phyloP scores from a whole-genome alignment of 768 basidiomycete genomes.

The Auriscalpium microsporum region DNA sequence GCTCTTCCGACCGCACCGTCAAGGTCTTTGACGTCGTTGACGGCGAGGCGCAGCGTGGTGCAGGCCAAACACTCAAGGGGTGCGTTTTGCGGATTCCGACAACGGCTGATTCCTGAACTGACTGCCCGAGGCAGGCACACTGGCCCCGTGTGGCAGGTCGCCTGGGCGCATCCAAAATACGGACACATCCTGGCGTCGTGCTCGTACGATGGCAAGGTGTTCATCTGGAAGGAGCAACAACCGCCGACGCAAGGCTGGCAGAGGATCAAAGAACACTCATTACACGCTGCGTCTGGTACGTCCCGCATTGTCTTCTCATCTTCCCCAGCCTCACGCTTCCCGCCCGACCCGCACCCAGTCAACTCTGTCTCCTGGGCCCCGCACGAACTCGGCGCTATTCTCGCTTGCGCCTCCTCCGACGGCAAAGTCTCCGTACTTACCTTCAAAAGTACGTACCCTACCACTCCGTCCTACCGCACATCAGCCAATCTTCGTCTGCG shows the following conservation, averaged over 20 bases:
- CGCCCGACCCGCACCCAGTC: slow-evolving; percentile 36
- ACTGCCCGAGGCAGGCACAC: slow-evolving; percentile 56
- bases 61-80: slow-evolving; percentile 77
- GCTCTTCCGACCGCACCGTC: slow-evolving; percentile 91
- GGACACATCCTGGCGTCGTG: slow-evolving; percentile 96
- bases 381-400: slow-evolving; percentile 91
- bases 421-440: slow-evolving; percentile 94
- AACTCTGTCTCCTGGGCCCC: slow-evolving; percentile 99
- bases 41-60: slow-evolving; percentile 62
- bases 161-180: slow-evolving; percentile 98
- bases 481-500: not conserved
- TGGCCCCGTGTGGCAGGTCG: slow-evolving; percentile 96
- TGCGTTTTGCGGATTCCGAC: slow-evolving; percentile 24
- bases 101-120: not conserved
- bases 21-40: slow-evolving; percentile 93
- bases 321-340: not conserved
- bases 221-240: slow-evolving; percentile 94
- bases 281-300: slow-evolving; percentile 90
- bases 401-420: slow-evolving; percentile 95
- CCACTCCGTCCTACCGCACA: too few relatives aligned
- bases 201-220: slow-evolving; percentile 95
- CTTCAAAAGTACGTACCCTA: slow-evolving; percentile 75
- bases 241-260: slow-evolving; percentile 57
- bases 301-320: slow-evolving; percentile 1
- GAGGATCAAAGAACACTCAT: slow-evolving; percentile 90